These are phyloP conservation scores for Trichoderma sp. DNA, from an alignment of 2,329 filamentous ascomycete species.

Conservation along the genomic window DNA sequence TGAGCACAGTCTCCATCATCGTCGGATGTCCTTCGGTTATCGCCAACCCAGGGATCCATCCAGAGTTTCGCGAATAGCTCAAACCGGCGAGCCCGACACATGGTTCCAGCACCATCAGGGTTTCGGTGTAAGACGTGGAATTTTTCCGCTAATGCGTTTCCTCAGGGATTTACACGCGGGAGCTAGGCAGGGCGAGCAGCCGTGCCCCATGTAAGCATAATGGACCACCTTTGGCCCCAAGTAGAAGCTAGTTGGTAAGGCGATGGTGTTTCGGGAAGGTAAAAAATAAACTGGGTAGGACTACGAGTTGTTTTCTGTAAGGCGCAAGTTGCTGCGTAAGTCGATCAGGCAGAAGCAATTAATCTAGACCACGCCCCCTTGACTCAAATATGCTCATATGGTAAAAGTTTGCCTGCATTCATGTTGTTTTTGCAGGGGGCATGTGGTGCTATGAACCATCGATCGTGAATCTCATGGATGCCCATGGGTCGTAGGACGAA, in stretches of 20 bases:
- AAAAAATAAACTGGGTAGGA: background rate
- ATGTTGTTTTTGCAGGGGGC: background rate
- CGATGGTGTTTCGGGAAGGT: slow-evolving; percentile 16
- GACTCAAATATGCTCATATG: background rate
- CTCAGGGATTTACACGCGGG: background rate
- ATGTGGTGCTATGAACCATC: background rate
- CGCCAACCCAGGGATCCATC: background rate
- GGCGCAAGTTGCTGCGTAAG: background rate
- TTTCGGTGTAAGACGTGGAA: slow-evolving; percentile 10
- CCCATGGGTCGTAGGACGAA: background rate
- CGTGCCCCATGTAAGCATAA: background rate
- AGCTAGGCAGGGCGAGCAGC: background rate
- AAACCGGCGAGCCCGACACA: slow-evolving; percentile 9
- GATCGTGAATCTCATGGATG: background rate
- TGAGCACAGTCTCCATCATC: background rate
- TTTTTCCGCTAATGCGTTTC: slow-evolving; percentile 3
- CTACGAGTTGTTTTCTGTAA: background rate
- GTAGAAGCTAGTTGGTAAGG: background rate
- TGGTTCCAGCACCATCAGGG: background rate
- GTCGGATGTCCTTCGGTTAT: background rate
- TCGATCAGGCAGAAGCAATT: background rate
- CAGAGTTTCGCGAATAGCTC: background rate
- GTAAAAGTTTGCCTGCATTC: background rate
- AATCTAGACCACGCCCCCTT: background rate
- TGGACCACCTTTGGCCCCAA: background rate